phyloP scores from a whole-genome alignment of 768 basidiomycete genomes.

The Hypsizygus marmoreus region DNA sequence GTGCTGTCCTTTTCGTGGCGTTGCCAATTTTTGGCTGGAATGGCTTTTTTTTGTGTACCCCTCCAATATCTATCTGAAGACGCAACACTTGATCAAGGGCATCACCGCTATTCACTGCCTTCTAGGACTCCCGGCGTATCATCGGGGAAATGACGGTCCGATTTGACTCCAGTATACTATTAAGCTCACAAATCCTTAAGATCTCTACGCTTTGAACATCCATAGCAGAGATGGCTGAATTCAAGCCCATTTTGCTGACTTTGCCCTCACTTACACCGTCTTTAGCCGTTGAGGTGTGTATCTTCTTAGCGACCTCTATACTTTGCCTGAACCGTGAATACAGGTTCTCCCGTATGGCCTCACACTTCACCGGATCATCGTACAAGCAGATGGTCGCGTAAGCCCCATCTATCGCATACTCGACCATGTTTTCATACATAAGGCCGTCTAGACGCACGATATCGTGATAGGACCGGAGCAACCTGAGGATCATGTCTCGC shows the following conservation, averaged over 20 bases:
- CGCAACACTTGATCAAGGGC: too few species aligned
- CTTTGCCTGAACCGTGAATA: neutral
- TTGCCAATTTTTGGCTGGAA: too few species aligned
- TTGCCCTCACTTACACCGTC: slow-evolving; percentile 58
- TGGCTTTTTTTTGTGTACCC: too few species aligned
- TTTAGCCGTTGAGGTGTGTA: slow-evolving; percentile 59
- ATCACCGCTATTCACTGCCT: too few species aligned
- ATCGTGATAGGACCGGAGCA: slow-evolving; percentile 73
- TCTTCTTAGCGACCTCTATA: neutral
- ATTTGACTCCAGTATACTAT: too few species aligned
- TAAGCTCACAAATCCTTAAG: too few species aligned
- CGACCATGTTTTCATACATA: too few species aligned
- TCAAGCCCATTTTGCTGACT: slow-evolving; percentile 53
- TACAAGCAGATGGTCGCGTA: slow-evolving; percentile 67
- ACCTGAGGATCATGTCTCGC: slow-evolving; percentile 54
- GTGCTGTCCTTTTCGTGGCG: too few species aligned
- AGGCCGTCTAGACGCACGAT: slow-evolving; percentile 84
- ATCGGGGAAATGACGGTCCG: too few species aligned
- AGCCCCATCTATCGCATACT: slow-evolving; percentile 15
- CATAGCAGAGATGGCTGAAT: slow-evolving; percentile 41
- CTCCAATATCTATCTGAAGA: too few species aligned
- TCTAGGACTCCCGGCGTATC: too few species aligned
- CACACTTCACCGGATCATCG: slow-evolving; percentile 67
- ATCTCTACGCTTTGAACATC: neutral
- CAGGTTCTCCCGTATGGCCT: slow-evolving; percentile 69